Evolutionary conservation across 192 early-diverging fungal species (phyloP).

Genomic region (Backusella morwellensis): DNA sequence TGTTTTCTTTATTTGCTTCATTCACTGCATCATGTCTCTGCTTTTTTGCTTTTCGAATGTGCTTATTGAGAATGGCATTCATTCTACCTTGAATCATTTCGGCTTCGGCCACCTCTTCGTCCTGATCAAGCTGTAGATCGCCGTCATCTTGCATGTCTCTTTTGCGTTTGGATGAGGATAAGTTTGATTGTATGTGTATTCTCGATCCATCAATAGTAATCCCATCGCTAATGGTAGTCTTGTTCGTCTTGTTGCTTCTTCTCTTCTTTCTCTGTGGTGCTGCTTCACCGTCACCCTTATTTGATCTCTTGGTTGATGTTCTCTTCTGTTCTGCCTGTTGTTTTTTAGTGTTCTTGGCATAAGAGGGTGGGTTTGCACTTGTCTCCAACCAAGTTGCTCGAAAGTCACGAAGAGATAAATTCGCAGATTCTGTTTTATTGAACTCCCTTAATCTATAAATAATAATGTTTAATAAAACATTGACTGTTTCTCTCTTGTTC

Average conservation of each 20-base stretch:
- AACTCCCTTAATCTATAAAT: constrained; percentile 73
- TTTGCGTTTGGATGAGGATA: not conserved
- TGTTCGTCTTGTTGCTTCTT: not conserved
- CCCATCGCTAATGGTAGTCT: not conserved
- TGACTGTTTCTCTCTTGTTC: too few relatives aligned
- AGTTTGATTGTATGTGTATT: not conserved
- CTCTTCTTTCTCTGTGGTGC: not conserved
- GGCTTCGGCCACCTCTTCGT: constrained; percentile 26
- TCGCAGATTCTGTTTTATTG: constrained; percentile 69
- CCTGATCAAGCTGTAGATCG: constrained; percentile 10
- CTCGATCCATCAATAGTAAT: not conserved
- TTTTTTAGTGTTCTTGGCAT: constrained; percentile 42
- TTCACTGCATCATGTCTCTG: too few relatives aligned
- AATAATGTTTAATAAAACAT: not conserved
- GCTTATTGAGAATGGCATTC: too few relatives aligned
- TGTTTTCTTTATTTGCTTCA: not conserved
- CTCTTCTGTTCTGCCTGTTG: not conserved
- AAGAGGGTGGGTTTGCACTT: constrained; percentile 84
- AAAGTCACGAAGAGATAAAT: constrained; percentile 80
- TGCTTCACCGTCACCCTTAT: not conserved
- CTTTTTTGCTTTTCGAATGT: too few relatives aligned
- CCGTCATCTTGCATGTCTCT: not conserved
- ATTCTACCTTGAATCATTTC: not conserved
- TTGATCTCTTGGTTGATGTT: not conserved
- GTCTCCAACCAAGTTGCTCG: constrained; percentile 82